Base-by-base conservation (phyloP, 1,284 basidiomycete species). In the Ceratobasidium sp. region DNA sequence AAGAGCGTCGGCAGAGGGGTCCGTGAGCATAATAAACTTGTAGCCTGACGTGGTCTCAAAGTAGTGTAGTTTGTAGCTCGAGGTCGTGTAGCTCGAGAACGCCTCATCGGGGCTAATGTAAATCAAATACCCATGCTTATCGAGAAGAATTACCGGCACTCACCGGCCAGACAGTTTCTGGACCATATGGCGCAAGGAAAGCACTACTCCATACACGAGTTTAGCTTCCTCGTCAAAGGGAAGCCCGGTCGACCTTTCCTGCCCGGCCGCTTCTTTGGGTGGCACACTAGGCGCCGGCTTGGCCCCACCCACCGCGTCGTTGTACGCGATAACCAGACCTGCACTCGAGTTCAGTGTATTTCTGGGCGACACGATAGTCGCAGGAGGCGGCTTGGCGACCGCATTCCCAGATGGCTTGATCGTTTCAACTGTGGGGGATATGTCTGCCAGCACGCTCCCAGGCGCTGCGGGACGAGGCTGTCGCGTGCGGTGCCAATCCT, bases 211-310 rank as follows among this genome's bases (percentile, higher is more conserved):
- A 81, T 98, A 99, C 0, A 99, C 96, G 71, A 99, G 88, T 82
- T 99, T 99, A 1, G 93, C 92, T 82, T 99, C 96, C 83, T 99
- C 97, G 80, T 99, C 96, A 78, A 99, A 98, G 4, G 96, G 87
- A 29, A 98, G 84, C 13, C 87, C 86, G n/a, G 66, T 65, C 16
- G 69, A 49, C 51, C 72, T 73, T 14, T 71, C 81, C 5, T 83
- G 79, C 16, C 84, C 80, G 81, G 76, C 13, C 84, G 82, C 22
- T 81, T 79, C 53, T 84, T 83, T 19, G 82, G 78, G 51, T 24
- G 59, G 46, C 13, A 79, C 56, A 22, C 85, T 56, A 24, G 61
- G 31, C 81, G 82, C 64, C 82, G 79, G 75, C 84, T 85, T 27
- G 81, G 77, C 46, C 11, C 62, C 43, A 64, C 63, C 31, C 13